Conservation (phyloP, 2,329 filamentous ascomycete genomes). For the Sclerotinia glacialis region DNA sequence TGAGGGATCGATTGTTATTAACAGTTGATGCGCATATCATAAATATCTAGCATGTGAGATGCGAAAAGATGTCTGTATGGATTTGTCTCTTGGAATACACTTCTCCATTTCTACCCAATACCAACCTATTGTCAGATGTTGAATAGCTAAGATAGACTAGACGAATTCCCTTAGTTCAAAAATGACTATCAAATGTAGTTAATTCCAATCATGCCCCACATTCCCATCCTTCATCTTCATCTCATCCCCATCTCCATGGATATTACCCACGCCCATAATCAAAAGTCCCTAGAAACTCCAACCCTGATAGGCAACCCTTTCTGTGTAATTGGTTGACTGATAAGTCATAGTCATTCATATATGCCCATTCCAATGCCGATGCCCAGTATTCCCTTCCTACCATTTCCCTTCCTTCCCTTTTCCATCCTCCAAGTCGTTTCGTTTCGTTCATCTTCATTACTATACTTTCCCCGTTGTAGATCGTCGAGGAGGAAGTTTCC, state of each 20-base stretch:
- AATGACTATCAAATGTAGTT: background rate
- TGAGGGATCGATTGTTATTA: too few species aligned
- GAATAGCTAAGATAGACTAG: background rate
- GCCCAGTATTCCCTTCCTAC: background rate
- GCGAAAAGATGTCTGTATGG: background rate
- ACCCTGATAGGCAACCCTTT: background rate
- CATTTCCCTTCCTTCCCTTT: background rate
- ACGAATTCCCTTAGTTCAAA: background rate
- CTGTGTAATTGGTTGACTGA: conserved; percentile 4
- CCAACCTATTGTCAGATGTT: background rate
- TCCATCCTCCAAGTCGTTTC: background rate
- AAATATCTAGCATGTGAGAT: too few species aligned
- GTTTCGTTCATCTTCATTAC: background rate
- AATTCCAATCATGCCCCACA: background rate
- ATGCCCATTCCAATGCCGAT: background rate
- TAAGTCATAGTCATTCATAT: conserved; percentile 13
- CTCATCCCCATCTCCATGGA: background rate
- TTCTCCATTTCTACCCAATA: background rate
- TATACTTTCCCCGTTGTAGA: conserved; percentile 34
- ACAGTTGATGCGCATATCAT: too few species aligned
- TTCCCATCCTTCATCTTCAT: background rate
- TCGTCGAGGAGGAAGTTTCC: conserved; percentile 35
- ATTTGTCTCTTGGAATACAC: background rate
- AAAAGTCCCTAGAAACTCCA: conserved; percentile 3
- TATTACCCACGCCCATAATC: background rate